Evolutionary conservation across 2,329 filamentous ascomycete species (phyloP), one percentile per base, ranked within the genome.

Genomic region (Alternaria burnsii): DNA sequence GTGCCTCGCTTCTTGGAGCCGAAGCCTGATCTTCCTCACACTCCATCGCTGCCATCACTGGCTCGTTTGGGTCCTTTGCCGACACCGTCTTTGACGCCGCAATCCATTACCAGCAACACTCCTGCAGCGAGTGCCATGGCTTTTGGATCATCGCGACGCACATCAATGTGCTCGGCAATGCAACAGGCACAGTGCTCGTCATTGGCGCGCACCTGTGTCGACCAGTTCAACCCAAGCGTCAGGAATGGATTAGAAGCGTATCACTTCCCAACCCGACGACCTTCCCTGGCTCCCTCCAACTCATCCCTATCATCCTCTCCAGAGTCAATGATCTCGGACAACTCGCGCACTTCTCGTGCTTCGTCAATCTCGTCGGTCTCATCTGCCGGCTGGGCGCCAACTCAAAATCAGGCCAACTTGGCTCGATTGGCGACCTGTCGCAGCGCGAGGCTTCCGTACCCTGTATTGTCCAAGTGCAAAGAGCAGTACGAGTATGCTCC

Each of bases 261-360:
- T 63, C 82, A 80, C 66, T 75, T 77, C 61, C 72, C 76, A n/a
- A 78, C 76, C 52, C 78, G 82, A 63, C 82, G 76, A 67, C 80
- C 76, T 61, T 84, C 81, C 67, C 77, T 80, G 79, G 83, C 82
- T 75, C 70, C 83, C 71, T 86, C 83, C 61, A 76, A 83, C 64
- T 81, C 82, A 58, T 84, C 75, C 28, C 83, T 84, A 22, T 81
- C 82, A 26, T 87, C 85, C 4, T 85, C 82, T 76, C 87, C 87
- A n/a, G 87, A 88, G 65, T 89, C 87, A 34, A 87, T 88, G 83
- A 77, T 88, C 36, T 88, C 86, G 28, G 87, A 89, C 72, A 82
- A 82, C 55, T 86, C 85, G 14, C 79, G 86, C 61, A 86, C 85
- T 58, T 85, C 83, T 40, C 82, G 83, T 63, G 82, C 84, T 32